A percentile compares a stretch with the other conserved stretches of the same genome.
Evolutionary conservation across 2,329 filamentous ascomycete species (phyloP).

Genomic region (Talaromyces pinophilus): DNA sequence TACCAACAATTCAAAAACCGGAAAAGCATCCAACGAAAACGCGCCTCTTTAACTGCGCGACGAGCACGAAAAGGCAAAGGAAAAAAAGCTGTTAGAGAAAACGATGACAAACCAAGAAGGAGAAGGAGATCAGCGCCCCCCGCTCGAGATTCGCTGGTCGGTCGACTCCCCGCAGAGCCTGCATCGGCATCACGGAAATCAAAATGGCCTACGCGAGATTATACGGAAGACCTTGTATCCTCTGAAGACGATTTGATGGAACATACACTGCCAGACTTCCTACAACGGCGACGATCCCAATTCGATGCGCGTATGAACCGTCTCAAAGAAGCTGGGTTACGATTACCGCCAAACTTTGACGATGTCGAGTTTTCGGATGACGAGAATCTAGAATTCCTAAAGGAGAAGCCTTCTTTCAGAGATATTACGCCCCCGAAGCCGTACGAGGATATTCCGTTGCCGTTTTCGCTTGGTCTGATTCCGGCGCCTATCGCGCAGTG

Average conservation of each 20-base stretch:
- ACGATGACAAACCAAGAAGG: conserved; percentile 34
- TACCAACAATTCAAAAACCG: conserved; percentile 67
- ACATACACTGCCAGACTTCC: conserved; percentile 68
- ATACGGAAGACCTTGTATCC: conserved; percentile 39
- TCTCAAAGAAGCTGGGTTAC: conserved; percentile 68
- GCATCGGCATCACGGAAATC: conserved; percentile 19
- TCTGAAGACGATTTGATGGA: conserved; percentile 59
- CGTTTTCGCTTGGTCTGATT: conserved; percentile 75
- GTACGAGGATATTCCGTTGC: conserved; percentile 74
- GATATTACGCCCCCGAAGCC: conserved; percentile 63
- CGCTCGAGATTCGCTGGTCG: conserved; percentile 41
- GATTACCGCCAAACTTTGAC: conserved; percentile 74
- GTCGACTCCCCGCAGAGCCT: conserved; percentile 33
- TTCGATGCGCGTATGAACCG: conserved; percentile 65
- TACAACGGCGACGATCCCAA: conserved; percentile 65
- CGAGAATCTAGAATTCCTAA: conserved; percentile 60
- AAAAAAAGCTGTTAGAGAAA: neutral
- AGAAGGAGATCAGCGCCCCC: conserved; percentile 44
- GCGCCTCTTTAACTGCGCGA: conserved; percentile 50
- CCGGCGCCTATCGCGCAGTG: conserved; percentile 89
- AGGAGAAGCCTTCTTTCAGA: conserved; percentile 70
- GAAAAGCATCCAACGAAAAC: conserved; percentile 57
- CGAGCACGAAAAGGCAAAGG: conserved; percentile 31
- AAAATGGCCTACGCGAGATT: conserved; percentile 39
- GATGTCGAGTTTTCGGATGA: conserved; percentile 75